Evolutionary conservation across 345 rosid genomes (phyloP).

Genomic region (Acer negundo): DNA sequence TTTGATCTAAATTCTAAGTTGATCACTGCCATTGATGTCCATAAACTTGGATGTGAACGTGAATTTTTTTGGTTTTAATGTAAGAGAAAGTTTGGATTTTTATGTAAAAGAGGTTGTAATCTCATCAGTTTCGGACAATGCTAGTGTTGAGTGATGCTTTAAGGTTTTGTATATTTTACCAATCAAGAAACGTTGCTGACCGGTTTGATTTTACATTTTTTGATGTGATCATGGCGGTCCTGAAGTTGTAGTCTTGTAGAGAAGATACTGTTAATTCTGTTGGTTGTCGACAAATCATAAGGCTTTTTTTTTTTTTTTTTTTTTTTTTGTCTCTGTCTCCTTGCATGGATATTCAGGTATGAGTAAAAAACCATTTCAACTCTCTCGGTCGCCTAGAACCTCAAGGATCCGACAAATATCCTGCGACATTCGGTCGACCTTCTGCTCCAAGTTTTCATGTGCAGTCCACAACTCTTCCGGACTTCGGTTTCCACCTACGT

Average conservation of each 20-base stretch:
- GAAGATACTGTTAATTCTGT: background rate
- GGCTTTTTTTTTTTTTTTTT: no score
- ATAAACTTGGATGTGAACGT: background rate
- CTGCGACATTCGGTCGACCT: no score
- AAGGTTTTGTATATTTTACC: background rate
- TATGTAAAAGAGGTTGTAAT: background rate
- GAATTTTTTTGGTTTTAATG: background rate
- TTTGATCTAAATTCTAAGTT: no score
- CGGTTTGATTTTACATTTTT: background rate
- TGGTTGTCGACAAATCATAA: background rate
- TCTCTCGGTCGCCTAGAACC: no score
- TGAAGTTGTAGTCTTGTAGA: constrained; percentile 9
- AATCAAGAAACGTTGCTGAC: background rate
- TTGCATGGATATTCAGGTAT: constrained; percentile 7
- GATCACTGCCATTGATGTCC: no score
- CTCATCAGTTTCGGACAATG: background rate
- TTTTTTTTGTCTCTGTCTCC: no score
- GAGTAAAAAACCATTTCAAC: background rate
- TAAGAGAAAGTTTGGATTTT: background rate
- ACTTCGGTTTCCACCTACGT: no score
- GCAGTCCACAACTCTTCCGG: no score
- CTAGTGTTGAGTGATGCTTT: background rate
- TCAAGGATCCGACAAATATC: no score
- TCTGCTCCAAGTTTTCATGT: no score
- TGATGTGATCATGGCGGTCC: background rate